Conservation (phyloP, 2,329 filamentous ascomycete genomes). For the Alternaria longipes region DNA sequence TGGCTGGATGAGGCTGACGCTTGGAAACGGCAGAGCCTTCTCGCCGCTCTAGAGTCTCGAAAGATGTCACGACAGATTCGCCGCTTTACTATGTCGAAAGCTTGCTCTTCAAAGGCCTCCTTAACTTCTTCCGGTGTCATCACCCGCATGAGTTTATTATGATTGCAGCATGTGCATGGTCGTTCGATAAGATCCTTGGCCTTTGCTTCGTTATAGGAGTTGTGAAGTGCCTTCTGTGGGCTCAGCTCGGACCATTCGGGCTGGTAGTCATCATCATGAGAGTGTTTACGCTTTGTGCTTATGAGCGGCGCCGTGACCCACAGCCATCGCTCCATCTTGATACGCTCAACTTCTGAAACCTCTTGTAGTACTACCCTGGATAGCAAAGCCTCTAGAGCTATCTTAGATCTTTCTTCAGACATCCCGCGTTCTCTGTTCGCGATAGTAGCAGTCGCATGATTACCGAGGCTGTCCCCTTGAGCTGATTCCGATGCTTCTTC, state of each 20-base stretch:
- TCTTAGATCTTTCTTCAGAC: not conserved
- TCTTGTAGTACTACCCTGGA: not conserved
- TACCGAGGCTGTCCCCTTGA: not conserved
- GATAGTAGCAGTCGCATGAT: not conserved
- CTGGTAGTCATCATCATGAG: not conserved
- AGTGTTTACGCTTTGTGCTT: slow-evolving; percentile 9
- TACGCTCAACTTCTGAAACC: not conserved
- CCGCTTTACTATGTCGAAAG: not conserved
- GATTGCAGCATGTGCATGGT: not conserved
- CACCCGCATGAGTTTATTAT: not conserved
- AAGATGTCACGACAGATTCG: slow-evolving; percentile 8
- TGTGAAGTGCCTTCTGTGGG: slow-evolving; percentile 2
- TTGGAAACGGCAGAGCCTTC: not conserved
- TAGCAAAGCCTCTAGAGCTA: not conserved
- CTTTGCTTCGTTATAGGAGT: not conserved
- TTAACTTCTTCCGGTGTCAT: not conserved
- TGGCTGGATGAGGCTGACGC: too few relatives aligned
- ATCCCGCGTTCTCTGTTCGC: not conserved
- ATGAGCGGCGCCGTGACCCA: not conserved
- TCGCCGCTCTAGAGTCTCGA: not conserved
- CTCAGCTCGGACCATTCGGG: not conserved
- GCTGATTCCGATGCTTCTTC: not conserved
- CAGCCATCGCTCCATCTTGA: not conserved
- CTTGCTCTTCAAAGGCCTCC: not conserved
- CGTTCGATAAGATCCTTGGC: rapidly evolving